These are phyloP conservation scores for Colletotrichum liaoningense DNA, from an alignment of 2,329 filamentous ascomycete species.

Conservation along the genomic window DNA sequence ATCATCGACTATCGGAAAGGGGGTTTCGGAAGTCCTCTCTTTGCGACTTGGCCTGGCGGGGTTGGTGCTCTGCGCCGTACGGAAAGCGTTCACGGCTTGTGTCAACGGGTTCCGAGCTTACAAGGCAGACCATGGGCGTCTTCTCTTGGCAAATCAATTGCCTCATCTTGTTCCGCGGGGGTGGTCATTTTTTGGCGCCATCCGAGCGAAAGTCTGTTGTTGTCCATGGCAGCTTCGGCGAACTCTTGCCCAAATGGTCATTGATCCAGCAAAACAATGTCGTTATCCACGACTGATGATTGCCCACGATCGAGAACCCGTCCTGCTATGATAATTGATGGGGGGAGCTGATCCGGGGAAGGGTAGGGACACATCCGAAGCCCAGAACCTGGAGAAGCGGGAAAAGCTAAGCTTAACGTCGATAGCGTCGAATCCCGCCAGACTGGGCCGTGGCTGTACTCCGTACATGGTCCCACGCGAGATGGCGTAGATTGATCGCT, in stretches of 20 bases:
- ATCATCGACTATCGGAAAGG: neutral
- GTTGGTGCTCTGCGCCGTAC: neutral
- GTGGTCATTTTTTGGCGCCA: neutral
- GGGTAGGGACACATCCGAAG: neutral
- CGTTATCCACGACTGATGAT: neutral
- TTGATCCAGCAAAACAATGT: neutral
- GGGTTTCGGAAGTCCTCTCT: neutral
- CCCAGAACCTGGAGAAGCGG: neutral
- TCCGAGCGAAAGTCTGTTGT: neutral
- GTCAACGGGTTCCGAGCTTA: neutral
- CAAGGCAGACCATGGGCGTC: neutral
- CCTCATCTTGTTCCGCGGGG: neutral
- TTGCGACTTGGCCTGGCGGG: neutral
- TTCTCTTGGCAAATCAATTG: neutral
- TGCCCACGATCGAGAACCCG: neutral
- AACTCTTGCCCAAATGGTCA: neutral
- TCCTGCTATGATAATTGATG: neutral
- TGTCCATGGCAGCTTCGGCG: neutral
- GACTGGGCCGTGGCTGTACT: neutral
- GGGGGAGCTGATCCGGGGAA: neutral
- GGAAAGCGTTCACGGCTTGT: neutral
- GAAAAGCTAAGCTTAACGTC: conserved; percentile 13
- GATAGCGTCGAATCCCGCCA: conserved; percentile 10
- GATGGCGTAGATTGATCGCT: neutral
- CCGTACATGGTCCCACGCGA: neutral